phyloP scores from a whole-genome alignment of 2,329 filamentous ascomycete genomes.

The Fusarium sp. region DNA sequence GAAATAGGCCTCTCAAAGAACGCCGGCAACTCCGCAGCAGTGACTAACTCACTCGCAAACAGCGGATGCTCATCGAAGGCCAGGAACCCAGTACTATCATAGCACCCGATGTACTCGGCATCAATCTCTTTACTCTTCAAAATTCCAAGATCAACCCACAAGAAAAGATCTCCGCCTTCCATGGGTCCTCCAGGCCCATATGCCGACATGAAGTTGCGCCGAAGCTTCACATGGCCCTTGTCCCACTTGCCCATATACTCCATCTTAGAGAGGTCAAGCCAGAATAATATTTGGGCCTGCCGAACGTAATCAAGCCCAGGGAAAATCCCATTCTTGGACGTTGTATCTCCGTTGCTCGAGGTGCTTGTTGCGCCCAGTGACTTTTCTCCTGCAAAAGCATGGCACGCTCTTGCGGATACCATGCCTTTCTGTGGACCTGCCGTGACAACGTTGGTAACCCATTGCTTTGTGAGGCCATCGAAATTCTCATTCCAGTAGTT shows the following conservation, averaged over 20 bases:
- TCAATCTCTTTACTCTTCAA: slow-evolving; percentile 34
- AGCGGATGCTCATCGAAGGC: slow-evolving; percentile 40
- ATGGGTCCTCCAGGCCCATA: slow-evolving; percentile 28
- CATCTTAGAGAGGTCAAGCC: slow-evolving; percentile 35
- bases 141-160: slow-evolving; percentile 40
- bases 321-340: neutral
- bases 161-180: slow-evolving; percentile 22
- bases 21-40: neutral
- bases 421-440: neutral
- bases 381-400: slow-evolving; percentile 11
- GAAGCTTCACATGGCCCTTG: slow-evolving; percentile 37
- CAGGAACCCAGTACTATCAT: slow-evolving; percentile 31
- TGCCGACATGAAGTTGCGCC: slow-evolving; percentile 25
- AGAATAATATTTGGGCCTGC: slow-evolving; percentile 34
- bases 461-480: neutral
- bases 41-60: neutral
- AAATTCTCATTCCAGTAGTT: slow-evolving; percentile 6
- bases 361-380: neutral
- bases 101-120: slow-evolving; percentile 40
- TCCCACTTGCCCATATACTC: slow-evolving; percentile 37
- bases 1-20: slow-evolving; percentile 5
- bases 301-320: slow-evolving; percentile 25
- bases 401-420: slow-evolving; percentile 3
- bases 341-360: neutral
- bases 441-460: slow-evolving; percentile 8